phyloP scores from a whole-genome alignment of 805 yeast species.

The Wickerhamiella siamensis region DNA sequence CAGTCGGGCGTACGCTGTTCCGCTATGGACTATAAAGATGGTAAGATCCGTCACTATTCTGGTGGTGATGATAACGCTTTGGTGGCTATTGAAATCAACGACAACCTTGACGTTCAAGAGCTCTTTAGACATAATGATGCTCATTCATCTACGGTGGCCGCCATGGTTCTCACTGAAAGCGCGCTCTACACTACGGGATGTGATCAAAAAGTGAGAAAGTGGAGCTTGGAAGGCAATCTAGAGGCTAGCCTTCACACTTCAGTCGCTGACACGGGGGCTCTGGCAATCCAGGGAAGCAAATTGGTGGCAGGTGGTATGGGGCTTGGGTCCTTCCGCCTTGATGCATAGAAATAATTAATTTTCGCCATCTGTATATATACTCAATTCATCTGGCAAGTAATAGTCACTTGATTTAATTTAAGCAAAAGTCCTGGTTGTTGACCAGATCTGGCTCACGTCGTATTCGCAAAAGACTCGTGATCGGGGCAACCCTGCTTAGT shows the following conservation, averaged over 20 bases:
- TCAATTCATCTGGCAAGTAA: no score
- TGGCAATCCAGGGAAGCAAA: conserved; percentile 22
- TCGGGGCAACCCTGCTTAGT: neutral
- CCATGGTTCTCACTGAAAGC: conserved; percentile 29
- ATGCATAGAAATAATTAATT: no score
- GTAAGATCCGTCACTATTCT: conserved; percentile 33
- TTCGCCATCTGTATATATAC: no score
- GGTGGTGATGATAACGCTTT: conserved; percentile 93
- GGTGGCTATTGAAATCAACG: conserved; percentile 28
- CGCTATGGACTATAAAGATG: conserved; percentile 18
- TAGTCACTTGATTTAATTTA: no score
- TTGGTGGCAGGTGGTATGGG: conserved; percentile 14
- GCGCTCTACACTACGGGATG: conserved; percentile 50
- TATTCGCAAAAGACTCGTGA: no score
- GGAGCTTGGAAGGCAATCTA: conserved; percentile 34
- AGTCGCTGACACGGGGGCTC: conserved; percentile 80
- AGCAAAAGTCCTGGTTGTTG: no score
- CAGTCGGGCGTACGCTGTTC: conserved; percentile 73
- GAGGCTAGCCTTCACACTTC: conserved; percentile 47
- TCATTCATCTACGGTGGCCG: conserved; percentile 79
- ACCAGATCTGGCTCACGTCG: no score
- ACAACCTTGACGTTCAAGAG: conserved; percentile 14
- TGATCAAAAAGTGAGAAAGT: conserved; percentile 61
- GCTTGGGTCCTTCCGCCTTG: conserved; percentile 6
- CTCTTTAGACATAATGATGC: conserved; percentile 35